A percentile compares a stretch with the other conserved stretches of the same genome.
phyloP scores from a whole-genome alignment of 495 filamentous ascomycete genomes.

The Xylaria bambusicola region DNA sequence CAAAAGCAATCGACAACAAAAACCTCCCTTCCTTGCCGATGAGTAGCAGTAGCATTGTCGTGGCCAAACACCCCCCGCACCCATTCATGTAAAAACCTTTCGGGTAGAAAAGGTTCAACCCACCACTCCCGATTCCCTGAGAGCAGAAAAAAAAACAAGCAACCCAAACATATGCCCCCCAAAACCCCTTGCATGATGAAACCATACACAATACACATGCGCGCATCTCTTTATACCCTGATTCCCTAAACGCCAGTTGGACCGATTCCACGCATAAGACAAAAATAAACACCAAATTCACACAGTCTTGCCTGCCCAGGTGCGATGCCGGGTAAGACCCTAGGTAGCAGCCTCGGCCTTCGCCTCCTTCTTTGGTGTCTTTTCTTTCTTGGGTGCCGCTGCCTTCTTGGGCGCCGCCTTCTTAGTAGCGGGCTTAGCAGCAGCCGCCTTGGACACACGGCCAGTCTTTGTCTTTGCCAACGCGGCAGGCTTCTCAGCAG shows the following conservation, averaged over 20 bases:
- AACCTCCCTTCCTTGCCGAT: background rate
- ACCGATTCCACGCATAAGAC: conserved; percentile 29
- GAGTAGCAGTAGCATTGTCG: background rate
- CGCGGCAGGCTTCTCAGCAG: conserved; percentile 72
- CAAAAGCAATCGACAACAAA: conserved; percentile 11
- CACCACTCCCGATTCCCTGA: conserved; percentile 24
- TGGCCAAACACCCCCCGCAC: conserved; percentile 10
- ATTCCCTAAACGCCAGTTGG: conserved; percentile 35
- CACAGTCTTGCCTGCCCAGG: too few relatives aligned
- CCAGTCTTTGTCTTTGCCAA: conserved; percentile 89
- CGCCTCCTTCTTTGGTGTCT: conserved; percentile 63
- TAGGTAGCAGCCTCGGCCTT: conserved; percentile 47
- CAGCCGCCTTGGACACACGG: conserved; percentile 72
- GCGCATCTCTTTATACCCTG: conserved; percentile 29
- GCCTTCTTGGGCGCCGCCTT: conserved; percentile 61
- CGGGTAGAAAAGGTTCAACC: too few relatives aligned
- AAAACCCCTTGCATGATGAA: conserved; percentile 26
- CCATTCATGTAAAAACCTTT: too few relatives aligned
- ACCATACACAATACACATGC: conserved; percentile 21
- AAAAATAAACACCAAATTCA: conserved; percentile 24
- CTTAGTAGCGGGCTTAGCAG: conserved; percentile 59
- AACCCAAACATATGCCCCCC: conserved; percentile 23
- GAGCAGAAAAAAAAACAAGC: conserved; percentile 19
- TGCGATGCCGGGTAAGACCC: too few relatives aligned
- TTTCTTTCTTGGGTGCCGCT: conserved; percentile 64